Evolutionary conservation across 2,329 filamentous ascomycete species (phyloP).

Genomic region (Nemania abortiva): DNA sequence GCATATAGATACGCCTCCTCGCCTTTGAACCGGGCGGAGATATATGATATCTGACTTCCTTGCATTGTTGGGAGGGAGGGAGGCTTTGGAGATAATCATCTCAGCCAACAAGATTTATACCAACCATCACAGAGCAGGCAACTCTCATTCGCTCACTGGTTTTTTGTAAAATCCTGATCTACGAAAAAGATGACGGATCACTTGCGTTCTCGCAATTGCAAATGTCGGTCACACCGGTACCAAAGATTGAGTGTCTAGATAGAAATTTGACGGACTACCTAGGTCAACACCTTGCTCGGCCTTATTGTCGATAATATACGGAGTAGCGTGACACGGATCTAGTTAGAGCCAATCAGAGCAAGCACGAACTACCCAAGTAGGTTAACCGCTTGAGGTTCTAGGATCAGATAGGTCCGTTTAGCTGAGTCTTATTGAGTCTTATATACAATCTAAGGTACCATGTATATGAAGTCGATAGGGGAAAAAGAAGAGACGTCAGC

Average conservation of each 20-base stretch:
- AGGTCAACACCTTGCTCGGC: slow-evolving; percentile 3
- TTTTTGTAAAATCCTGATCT: not conserved
- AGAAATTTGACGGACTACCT: not conserved
- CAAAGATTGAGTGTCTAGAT: not conserved
- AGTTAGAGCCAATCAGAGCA: not conserved
- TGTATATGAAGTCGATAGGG: slow-evolving; percentile 17
- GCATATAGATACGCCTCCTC: not conserved
- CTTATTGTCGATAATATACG: not conserved
- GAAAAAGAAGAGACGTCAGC: slow-evolving; percentile 22
- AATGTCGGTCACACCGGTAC: slow-evolving; percentile 21
- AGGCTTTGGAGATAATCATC: not conserved
- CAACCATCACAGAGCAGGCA: not conserved
- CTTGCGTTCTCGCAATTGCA: slow-evolving; percentile 5
- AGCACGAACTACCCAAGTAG: not conserved
- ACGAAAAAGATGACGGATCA: slow-evolving; percentile 30
- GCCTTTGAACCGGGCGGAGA: slow-evolving; percentile 4
- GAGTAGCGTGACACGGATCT: not conserved
- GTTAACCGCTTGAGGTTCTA: slow-evolving; percentile 11
- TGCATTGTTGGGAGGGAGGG: too few relatives aligned
- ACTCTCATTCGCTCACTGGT: slow-evolving; percentile 7
- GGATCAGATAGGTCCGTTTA: not conserved
- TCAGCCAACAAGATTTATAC: slow-evolving; percentile 9
- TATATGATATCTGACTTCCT: slow-evolving; percentile 21
- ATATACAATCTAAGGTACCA: slow-evolving; percentile 18
- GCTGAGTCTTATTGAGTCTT: slow-evolving; percentile 15